phyloP scores from a whole-genome alignment of 345 rosid genomes.

The Gossypium arboreum region DNA sequence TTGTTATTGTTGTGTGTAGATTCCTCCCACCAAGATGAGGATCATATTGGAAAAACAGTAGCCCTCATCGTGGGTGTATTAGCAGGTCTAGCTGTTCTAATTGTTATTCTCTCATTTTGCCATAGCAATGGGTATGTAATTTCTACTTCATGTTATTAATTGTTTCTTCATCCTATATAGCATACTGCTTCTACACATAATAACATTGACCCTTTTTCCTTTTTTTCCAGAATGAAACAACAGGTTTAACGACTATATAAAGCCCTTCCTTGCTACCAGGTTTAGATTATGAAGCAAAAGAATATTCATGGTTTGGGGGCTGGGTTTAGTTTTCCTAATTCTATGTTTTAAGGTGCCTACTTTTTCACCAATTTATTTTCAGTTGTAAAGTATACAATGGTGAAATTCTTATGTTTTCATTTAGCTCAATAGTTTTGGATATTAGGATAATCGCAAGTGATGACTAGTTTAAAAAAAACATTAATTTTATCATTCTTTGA shows the following conservation, averaged over 20 bases:
- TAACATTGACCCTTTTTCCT: too few relatives aligned
- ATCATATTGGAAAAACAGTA: slow-evolving; percentile 64
- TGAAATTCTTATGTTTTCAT: too few relatives aligned
- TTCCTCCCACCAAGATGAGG: slow-evolving; percentile 44
- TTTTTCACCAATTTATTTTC: not conserved
- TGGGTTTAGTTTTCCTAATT: not conserved
- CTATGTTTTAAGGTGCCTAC: not conserved
- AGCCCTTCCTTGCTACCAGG: not conserved
- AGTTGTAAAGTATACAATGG: too few relatives aligned
- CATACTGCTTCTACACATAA: too few relatives aligned
- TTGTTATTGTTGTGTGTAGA: slow-evolving; percentile 28
- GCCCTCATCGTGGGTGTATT: slow-evolving; percentile 75
- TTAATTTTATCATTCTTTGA: too few relatives aligned
- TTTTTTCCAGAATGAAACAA: not conserved
- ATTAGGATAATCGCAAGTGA: too few relatives aligned
- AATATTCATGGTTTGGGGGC: not conserved
- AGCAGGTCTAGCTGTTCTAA: slow-evolving; percentile 62
- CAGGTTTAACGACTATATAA: not conserved
- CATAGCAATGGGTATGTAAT: slow-evolving; percentile 40
- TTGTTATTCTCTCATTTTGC: slow-evolving; percentile 77
- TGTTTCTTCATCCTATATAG: too few relatives aligned
- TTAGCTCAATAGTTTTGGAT: too few relatives aligned
- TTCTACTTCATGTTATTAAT: too few relatives aligned
- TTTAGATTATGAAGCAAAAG: not conserved
- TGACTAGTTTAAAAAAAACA: too few relatives aligned